Evolutionary conservation across 2,329 filamentous ascomycete species (phyloP).

Genomic region (Bipolaris bicolor): DNA sequence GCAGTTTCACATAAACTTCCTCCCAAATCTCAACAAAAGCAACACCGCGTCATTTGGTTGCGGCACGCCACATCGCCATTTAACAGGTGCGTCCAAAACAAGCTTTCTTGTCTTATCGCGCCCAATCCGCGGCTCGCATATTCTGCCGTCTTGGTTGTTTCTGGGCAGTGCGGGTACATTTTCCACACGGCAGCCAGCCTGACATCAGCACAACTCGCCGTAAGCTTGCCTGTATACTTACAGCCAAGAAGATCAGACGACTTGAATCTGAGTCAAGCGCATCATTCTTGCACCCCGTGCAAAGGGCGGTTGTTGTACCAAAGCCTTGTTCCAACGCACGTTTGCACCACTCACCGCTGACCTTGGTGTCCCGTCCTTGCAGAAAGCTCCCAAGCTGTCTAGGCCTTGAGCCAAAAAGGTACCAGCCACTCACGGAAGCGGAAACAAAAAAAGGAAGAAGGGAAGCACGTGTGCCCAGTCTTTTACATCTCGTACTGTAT

Average conservation of each 20-base stretch:
- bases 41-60: neutral
- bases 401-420: neutral
- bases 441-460: neutral
- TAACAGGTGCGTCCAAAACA: neutral
- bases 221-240: neutral
- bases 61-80: neutral
- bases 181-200: constrained; percentile 1
- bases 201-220: neutral
- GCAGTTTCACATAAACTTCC: neutral
- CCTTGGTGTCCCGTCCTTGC: neutral
- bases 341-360: neutral
- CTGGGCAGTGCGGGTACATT: constrained; percentile 14
- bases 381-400: neutral
- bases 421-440: neutral
- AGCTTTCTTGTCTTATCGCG: constrained; percentile 10
- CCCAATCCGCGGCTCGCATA: constrained; percentile 8
- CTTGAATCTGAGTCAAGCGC: neutral
- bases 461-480: neutral
- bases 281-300: neutral
- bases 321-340: neutral
- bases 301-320: neutral
- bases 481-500: neutral
- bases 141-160: constrained; percentile 20
- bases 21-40: neutral
- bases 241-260: neutral